Evolutionary conservation across 1,139 yeast genomes (phyloP), one percentile per base, ranked within the genome.

Genomic region (Blastobotrys arbuscula): DNA sequence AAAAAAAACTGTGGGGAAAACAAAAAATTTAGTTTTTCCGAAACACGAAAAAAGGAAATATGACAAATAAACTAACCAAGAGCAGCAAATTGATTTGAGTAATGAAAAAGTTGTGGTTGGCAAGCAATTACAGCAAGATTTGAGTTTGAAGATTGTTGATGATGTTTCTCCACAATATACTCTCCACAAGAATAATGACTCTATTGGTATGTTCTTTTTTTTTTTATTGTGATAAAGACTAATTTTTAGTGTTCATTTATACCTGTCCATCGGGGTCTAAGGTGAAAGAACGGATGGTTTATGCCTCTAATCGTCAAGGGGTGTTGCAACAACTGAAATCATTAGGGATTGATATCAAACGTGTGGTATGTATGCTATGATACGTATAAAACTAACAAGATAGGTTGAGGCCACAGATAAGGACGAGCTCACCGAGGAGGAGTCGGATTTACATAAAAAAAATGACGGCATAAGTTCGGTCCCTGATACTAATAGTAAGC

Each of bases 221-320:
- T 6, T 7, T 19, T 9, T 24, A n/a, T 20, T 8, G n/a, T 19
- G 3, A 18, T 66, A 35, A 60, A 63, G 44, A n/a, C n/a, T n/a
- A n/a, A n/a, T n/a, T n/a, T n/a, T n/a, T n/a, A n/a, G 77, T 76
- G 31, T 88, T 92, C 64, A 79, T 90, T 36, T 88, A 88, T 62
- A 77, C 92, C 6, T 90, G 97, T 65, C 97, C 98, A 2, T 80
- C 94, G 0, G 89, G 92, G 1, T 84, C 96, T 24, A 82, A 82
- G 64, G 94, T 92, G 42, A 85, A 84, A 65, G 95, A 89, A 49
- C 77, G 97, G 58, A 92, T 92, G 97, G 67, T 90, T 42, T 89
- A 88, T 62, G 97, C 97, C 1, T 78, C 96, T 2, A 83, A 82
- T 54, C 84, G 89, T 60, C 78, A 76, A 52, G 85, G 88, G 2